These are phyloP conservation scores for Acacia crassicarpa DNA, from an alignment of 306 rosid genomes.

Conservation along the genomic window DNA sequence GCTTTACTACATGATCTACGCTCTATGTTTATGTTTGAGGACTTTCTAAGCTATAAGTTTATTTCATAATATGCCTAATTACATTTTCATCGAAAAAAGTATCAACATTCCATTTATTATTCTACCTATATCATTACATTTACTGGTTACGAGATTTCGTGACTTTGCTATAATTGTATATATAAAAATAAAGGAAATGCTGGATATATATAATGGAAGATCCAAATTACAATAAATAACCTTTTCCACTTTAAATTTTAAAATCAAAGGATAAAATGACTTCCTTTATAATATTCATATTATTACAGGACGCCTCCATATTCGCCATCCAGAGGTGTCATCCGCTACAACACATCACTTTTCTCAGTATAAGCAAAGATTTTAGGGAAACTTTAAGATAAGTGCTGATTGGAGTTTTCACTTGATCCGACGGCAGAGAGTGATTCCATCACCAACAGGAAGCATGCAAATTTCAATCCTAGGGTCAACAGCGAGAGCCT, in stretches of 20 bases:
- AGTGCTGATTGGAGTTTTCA: not conserved
- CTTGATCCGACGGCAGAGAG: slow-evolving; percentile 79
- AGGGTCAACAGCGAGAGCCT: slow-evolving; percentile 78
- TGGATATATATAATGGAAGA: not conserved
- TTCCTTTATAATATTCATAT: not conserved
- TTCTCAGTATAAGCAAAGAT: not conserved
- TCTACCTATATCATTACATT: too few relatives aligned
- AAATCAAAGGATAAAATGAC: not conserved
- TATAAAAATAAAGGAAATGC: not conserved
- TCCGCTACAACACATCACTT: too few relatives aligned
- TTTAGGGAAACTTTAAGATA: not conserved
- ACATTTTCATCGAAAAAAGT: too few relatives aligned
- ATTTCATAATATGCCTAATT: too few relatives aligned
- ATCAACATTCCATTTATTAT: too few relatives aligned
- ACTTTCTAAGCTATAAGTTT: too few relatives aligned
- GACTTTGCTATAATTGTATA: too few relatives aligned
- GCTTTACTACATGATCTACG: too few relatives aligned
- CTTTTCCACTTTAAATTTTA: not conserved
- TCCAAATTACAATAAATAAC: too few relatives aligned
- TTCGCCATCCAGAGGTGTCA: not conserved
- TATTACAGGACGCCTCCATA: not conserved
- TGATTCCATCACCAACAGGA: slow-evolving; percentile 90
- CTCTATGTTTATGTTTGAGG: too few relatives aligned
- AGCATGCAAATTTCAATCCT: slow-evolving; percentile 93
- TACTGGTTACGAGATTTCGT: too few relatives aligned